These are phyloP conservation scores for Combretum micranthum DNA, from an alignment of 345 rosid species.

Conservation along the genomic window DNA sequence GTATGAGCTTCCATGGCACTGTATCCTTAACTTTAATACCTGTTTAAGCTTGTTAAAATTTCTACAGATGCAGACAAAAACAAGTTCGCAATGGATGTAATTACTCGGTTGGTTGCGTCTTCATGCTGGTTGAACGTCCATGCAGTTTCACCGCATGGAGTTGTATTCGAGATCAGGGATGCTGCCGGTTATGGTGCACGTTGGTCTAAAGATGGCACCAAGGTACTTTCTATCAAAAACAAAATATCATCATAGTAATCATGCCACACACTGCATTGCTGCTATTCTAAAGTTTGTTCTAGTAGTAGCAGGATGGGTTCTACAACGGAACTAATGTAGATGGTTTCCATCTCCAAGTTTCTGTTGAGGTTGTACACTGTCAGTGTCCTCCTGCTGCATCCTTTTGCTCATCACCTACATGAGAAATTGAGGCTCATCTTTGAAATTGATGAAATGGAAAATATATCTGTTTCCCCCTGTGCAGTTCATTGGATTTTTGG, in stretches of 20 bases:
- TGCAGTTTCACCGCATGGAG: constrained; percentile 55
- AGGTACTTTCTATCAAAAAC: constrained; percentile 30
- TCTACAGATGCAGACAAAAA: constrained; percentile 54
- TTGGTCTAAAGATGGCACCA: constrained; percentile 66
- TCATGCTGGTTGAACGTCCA: constrained; percentile 69
- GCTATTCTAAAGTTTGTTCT: too few species aligned
- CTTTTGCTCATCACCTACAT: too few species aligned
- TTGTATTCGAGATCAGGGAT: constrained; percentile 61
- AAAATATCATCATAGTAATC: neutral
- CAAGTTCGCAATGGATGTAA: constrained; percentile 40
- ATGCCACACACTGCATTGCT: too few species aligned
- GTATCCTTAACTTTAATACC: neutral
- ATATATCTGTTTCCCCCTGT: neutral
- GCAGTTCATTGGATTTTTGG: constrained; percentile 87
- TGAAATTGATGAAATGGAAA: too few species aligned
- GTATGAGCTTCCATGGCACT: neutral
- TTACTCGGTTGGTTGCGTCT: constrained; percentile 26
- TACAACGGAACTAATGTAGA: too few species aligned
- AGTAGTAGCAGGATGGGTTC: too few species aligned
- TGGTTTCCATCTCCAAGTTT: too few species aligned
- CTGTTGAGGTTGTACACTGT: too few species aligned
- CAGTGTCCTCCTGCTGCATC: too few species aligned
- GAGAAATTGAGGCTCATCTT: too few species aligned
- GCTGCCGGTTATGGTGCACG: constrained; percentile 65
- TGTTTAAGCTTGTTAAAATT: neutral